Evolutionary conservation across 192 early-diverging fungal species (phyloP), one percentile per base, ranked within the genome.

Genomic region (Glomus cerebriforme): DNA sequence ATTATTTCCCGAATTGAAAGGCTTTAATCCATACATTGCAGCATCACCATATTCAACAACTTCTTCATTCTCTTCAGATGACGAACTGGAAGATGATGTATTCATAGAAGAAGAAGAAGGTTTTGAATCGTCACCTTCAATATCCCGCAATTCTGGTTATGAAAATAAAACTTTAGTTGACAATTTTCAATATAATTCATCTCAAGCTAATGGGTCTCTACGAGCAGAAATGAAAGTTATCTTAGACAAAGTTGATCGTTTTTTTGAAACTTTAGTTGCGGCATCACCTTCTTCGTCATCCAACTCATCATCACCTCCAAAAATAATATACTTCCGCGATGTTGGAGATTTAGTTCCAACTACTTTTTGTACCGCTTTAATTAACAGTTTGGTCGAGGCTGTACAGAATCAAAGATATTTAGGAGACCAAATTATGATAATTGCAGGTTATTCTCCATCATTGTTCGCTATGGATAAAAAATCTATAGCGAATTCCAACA

Each of bases 281-380:
- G 71, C 81, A 5, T 68, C 74, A 49, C 78, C 81, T 35, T 6
- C 66, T 24, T 8, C 27, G 17, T 39, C 39, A 19, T 37, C 43
- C 7, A 39, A 29, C 4, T 19, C 70, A 1, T 10, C 49, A 15
- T 49, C 70, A 26, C 8, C 67, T 7, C 84, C 85, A 26, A 86
- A 84, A 62, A 81, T 90, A 27, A 59, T 90, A 9, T 90, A 86
- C 45, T 71, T 90, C 24, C 79, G 84, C 26, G 88, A 90, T 70
- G 82, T 84, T 75, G 82, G 82, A 15, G 85, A 88, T 37, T 71
- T 86, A 19, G 83, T 87, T 60, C 81, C 81, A 37, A 82, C 85
- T 10, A 72, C 75, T 7, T 81, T 87, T 74, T 81, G 82, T 6
- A 27, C 74, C 4, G 62, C 82, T 1, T 59, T 87, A 59, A 73